Percentiles rank a stretch among this genome's conserved stretches.
phyloP scores from a whole-genome alignment of 495 filamentous ascomycete genomes.

The Neurospora sp. region DNA sequence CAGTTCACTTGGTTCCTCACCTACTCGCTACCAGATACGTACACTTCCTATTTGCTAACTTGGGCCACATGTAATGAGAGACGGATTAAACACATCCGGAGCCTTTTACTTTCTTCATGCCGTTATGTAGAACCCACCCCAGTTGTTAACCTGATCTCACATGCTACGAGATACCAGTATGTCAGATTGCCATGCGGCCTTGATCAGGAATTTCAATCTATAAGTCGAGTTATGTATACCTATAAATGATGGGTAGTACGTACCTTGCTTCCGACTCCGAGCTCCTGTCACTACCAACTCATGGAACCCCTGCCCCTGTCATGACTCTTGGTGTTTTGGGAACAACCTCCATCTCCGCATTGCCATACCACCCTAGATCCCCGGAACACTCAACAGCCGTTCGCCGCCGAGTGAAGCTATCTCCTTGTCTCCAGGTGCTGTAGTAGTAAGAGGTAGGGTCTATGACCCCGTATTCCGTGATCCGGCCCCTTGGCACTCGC shows the following conservation, averaged over 20 bases:
- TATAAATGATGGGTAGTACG: background rate
- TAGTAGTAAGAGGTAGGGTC: background rate
- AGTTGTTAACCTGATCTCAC: background rate
- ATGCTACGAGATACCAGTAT: background rate
- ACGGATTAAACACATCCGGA: too few relatives aligned
- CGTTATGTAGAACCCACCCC: too few relatives aligned
- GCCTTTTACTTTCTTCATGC: too few relatives aligned
- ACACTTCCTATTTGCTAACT: too few relatives aligned
- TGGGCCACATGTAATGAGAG: too few relatives aligned
- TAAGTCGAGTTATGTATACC: background rate
- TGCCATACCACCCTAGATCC: conserved; percentile 13
- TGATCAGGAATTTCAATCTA: background rate
- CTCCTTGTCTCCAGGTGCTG: background rate
- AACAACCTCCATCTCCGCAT: background rate
- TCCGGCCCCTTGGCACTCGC: background rate
- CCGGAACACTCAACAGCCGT: conserved; percentile 25
- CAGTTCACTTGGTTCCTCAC: too few relatives aligned
- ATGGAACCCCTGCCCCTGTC: background rate
- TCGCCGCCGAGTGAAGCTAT: background rate
- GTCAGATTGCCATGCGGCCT: background rate
- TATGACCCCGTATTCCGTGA: background rate
- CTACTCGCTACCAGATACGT: too few relatives aligned
- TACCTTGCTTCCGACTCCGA: background rate
- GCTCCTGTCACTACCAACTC: background rate
- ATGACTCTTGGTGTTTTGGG: background rate